Evolutionary conservation across 1,139 yeast genomes (phyloP), one percentile per base, ranked within the genome.

Genomic region (Geotrichum candidum): DNA sequence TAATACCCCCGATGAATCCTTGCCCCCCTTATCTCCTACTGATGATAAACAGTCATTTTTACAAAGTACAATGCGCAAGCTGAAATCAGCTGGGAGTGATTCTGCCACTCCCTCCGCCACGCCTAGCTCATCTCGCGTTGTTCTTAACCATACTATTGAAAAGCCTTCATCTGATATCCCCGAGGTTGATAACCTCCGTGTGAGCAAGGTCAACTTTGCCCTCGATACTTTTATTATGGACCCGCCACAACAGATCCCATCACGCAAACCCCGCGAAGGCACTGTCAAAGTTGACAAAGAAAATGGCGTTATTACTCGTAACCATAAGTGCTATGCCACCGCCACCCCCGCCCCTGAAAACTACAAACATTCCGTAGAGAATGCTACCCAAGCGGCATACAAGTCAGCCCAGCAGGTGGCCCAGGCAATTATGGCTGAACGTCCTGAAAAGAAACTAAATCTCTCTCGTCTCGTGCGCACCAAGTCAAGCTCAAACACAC

Each of bases 191-290:
- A 38, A 53, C 1, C 53, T 57, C 18, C 57, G 59, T 35, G 59
- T 53, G 51, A 66, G 68, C n/a, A 64, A 72, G 29, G 97, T 92
- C 2, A 80, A 84, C 1, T 92, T 92, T 73, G 88, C 95, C 1
- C 78, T 88, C 15, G 87, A 88, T 65, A 82, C 85, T 64, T 80
- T 90, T 58, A 76, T 80, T 0, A 80, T 78, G 65, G 97, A 92
- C 73, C 98, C 98, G 1, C 97, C 96, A 51, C 98, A 92, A 71
- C 97, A 91, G 73, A 88, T 92, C 64, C 98, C 98, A 0, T 88
- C 96, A 0, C 78, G 96, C 67, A 82, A 86, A 64, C 97, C 97
- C 1, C 82, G 83, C 66, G 82, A 82, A 66, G 97, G 97, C 2
- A 86, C 89, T 69, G 92, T 91, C 7, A 72, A 87, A 50, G 84